Evolutionary conservation across 805 yeast genomes (phyloP), one percentile per base, ranked within the genome.

Genomic region (Schwanniomyces vanrijiae): DNA sequence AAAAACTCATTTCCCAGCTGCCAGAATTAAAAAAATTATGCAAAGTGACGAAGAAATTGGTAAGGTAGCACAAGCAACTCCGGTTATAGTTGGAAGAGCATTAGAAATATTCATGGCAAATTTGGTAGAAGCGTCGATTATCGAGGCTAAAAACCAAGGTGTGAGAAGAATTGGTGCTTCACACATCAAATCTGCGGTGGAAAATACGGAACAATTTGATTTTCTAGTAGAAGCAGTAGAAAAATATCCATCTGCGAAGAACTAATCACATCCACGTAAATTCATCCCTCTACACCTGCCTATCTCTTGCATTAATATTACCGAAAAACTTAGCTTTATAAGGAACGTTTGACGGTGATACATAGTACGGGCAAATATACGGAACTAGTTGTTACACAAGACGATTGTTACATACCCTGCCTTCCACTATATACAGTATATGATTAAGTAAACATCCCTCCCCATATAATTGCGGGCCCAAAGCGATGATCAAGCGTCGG

Each of bases 11-110:
- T 88, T 88, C 65, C 96, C 96, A 4, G 87, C 90, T 4, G 98
- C 98, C 2, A 81, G 98, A 52, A 90, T 94, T 59, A 94, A 94
- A 73, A 89, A 94, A 59, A 82, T 94, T 49, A 92, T 94, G 97
- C 99, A 94, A 63, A 84, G 95, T 24, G 99, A 94, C 66, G 99
- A 94, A 53, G 99, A 94, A 53, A 91, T 94, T 39, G 99, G 99
- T 2, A 94, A 94, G 63, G 98, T 94, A 4, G 97, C 99, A 3
- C 97, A 91, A 62, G 97, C 97, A 1, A 95, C 99, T 2, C 99
- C 99, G 0, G 87, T 92, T n/a, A 92, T 92, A 14, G 96, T 94
- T 7, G 97, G 98, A 6, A 80, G 97, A 52, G 96, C 99, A 0
- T 74, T 94, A 44, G 98, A 94, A 69, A 79, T 90, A 50, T 94